A percentile compares a stretch with the other conserved stretches of the same genome.
phyloP scores from a whole-genome alignment of 2,329 filamentous ascomycete species.

The Drechslera avenae region DNA sequence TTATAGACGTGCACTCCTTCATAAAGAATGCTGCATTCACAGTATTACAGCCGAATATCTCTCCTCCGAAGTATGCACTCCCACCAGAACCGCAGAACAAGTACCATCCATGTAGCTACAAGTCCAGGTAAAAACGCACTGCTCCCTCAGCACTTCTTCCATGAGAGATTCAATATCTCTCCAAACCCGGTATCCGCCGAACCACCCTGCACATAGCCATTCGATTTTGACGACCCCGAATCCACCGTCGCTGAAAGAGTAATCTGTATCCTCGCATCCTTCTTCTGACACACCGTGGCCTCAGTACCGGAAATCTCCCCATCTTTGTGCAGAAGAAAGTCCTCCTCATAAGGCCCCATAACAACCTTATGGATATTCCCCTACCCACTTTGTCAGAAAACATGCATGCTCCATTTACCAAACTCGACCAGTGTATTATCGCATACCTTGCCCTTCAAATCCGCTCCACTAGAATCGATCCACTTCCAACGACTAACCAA shows the following conservation, averaged over 20 bases:
- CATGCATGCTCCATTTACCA: not conserved
- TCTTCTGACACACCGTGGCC: slow-evolving; percentile 28
- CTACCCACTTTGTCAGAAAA: slow-evolving; percentile 4
- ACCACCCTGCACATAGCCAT: slow-evolving; percentile 22
- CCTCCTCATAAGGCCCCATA: slow-evolving; percentile 26
- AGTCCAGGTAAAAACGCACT: too few species aligned
- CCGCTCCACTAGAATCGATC: slow-evolving; percentile 27
- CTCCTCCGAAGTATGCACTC: too few species aligned
- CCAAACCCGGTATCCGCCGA: slow-evolving; percentile 24
- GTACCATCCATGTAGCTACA: too few species aligned
- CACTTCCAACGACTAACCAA: slow-evolving; percentile 39
- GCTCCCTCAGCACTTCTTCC: slow-evolving; percentile 27
- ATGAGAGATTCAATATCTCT: slow-evolving; percentile 30
- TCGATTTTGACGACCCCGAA: slow-evolving; percentile 9
- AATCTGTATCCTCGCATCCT: slow-evolving; percentile 29
- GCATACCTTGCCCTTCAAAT: slow-evolving; percentile 36
- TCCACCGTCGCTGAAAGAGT: slow-evolving; percentile 29
- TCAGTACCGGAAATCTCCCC: slow-evolving; percentile 29
- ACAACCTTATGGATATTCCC: slow-evolving; percentile 34
- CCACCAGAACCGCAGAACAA: too few species aligned
- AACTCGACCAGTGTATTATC: not conserved
- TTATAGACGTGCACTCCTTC: too few species aligned
- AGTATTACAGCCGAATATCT: too few species aligned
- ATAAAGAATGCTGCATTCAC: too few species aligned
- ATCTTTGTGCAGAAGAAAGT: slow-evolving; percentile 34